Conservation (phyloP, 257 asterid genomes). For the Plantago major region DNA sequence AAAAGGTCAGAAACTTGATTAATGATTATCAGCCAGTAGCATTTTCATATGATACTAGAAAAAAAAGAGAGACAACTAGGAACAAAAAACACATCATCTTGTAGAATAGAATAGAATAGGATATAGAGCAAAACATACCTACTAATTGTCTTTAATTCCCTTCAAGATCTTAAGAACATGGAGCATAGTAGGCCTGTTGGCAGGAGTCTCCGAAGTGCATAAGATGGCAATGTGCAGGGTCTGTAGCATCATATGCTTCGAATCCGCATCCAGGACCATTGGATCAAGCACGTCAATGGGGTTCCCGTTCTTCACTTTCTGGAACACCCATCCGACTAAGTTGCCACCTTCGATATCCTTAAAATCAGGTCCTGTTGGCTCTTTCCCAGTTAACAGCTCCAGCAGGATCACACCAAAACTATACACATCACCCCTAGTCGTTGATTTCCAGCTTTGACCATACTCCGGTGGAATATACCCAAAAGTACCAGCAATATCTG, state of each 20-base stretch:
- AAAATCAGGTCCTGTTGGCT: conserved; percentile 83
- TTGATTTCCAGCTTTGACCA: conserved; percentile 82
- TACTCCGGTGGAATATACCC: conserved; percentile 93
- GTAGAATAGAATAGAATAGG: too few relatives aligned
- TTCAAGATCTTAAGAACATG: conserved; percentile 67
- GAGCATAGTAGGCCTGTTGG: conserved; percentile 68
- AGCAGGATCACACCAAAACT: conserved; percentile 86
- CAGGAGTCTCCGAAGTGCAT: conserved; percentile 73
- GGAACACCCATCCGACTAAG: conserved; percentile 74
- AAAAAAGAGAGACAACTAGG: too few relatives aligned
- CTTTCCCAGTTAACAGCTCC: conserved; percentile 74
- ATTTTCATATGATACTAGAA: too few relatives aligned
- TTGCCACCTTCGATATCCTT: conserved; percentile 81
- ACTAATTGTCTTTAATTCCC: conserved; percentile 45
- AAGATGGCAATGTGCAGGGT: conserved; percentile 61
- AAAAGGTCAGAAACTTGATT: too few relatives aligned
- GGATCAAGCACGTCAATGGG: conserved; percentile 79
- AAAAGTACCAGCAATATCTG: conserved; percentile 83
- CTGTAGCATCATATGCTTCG: conserved; percentile 75
- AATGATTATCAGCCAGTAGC: too few relatives aligned
- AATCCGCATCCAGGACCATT: conserved; percentile 54
- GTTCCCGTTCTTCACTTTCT: conserved; percentile 52
- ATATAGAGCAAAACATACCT: not conserved
- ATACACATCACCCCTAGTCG: conserved; percentile 80
- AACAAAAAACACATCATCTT: too few relatives aligned